phyloP scores from a whole-genome alignment of 2,329 filamentous ascomycete species.

The Diatrype stigma region DNA sequence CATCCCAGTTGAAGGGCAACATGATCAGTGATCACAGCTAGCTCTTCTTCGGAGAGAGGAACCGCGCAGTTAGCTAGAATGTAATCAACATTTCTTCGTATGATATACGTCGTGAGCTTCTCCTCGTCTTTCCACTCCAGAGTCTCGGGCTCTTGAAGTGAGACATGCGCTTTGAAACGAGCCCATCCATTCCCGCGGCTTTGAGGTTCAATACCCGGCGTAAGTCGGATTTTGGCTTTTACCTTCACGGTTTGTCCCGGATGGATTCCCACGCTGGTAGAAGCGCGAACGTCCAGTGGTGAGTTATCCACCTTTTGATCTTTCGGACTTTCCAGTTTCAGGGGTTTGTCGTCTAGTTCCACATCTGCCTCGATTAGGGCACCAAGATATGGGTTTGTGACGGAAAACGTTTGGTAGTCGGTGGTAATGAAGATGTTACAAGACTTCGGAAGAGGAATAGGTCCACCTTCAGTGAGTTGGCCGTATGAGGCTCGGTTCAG shows the following conservation, averaged over 20 bases:
- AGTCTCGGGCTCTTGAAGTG: no score
- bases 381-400: constrained; percentile 6
- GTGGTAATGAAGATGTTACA: constrained; percentile 2
- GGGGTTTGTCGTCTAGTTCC: background rate
- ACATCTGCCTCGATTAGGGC: constrained; percentile 4
- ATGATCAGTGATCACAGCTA: constrained; percentile 14
- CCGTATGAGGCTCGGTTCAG: constrained; percentile 18
- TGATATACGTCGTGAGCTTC: constrained; percentile 6
- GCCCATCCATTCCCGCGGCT: no score
- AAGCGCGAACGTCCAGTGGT: background rate
- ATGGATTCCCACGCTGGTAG: background rate
- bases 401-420: background rate
- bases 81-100: constrained; percentile 16
- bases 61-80: constrained; percentile 13
- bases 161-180: no score
- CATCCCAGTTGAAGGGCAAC: constrained; percentile 16
- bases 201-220: background rate
- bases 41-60: constrained; percentile 1
- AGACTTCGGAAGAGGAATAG: constrained; percentile 8
- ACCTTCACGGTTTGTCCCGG: background rate
- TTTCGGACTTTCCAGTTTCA: background rate
- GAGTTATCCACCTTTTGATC: background rate
- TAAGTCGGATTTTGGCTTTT: constrained; percentile 1
- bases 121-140: background rate
- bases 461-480: constrained; percentile 16